These are phyloP conservation scores for Fusarium sterilihyphosum DNA, from an alignment of 2,329 filamentous ascomycete species.

Conservation along the genomic window DNA sequence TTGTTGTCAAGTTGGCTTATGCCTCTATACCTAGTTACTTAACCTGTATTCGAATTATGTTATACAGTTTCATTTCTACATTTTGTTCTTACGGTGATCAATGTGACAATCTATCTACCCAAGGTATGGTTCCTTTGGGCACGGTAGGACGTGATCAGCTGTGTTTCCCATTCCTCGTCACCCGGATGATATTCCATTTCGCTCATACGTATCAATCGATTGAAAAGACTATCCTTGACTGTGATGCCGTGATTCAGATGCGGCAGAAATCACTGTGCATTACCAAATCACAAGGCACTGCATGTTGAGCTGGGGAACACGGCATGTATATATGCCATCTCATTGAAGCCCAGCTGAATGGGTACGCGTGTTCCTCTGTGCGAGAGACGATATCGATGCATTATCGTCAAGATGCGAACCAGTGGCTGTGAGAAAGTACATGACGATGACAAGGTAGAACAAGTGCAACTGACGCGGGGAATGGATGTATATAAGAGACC, in stretches of 20 bases:
- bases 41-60: background rate
- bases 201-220: background rate
- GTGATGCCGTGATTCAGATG: background rate
- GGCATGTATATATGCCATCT: background rate
- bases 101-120: background rate
- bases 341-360: background rate
- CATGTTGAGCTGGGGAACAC: background rate
- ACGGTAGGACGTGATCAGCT: background rate
- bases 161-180: background rate
- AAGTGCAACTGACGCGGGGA: background rate
- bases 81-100: background rate
- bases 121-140: background rate
- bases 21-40: background rate
- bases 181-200: background rate
- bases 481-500: background rate
- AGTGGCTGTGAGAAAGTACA: background rate
- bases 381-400: background rate
- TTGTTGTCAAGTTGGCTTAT: constrained; percentile 9
- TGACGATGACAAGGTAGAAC: background rate
- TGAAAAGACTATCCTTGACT: background rate
- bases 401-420: background rate
- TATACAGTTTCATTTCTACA: background rate
- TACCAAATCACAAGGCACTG: constrained; percentile 4
- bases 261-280: background rate
- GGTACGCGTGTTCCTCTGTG: background rate